These are phyloP conservation scores for Hibiscus mutabilis DNA, from an alignment of 345 rosid genomes.

Conservation along the genomic window DNA sequence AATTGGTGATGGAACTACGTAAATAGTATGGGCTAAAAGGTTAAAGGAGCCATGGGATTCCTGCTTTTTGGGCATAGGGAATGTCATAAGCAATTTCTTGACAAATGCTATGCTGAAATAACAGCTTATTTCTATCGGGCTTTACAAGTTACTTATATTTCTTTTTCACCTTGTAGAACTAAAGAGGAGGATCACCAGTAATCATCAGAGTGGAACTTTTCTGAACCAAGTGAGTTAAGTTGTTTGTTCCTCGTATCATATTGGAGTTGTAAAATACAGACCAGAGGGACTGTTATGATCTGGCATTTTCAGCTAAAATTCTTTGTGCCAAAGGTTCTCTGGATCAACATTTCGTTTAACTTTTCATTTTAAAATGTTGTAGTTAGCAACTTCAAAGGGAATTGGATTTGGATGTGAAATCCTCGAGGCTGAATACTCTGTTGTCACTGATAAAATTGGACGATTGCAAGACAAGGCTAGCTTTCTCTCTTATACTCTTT, in stretches of 20 bases:
- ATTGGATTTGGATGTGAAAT: conserved; percentile 57
- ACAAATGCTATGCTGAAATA: background rate
- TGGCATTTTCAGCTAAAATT: background rate
- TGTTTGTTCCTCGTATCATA: background rate
- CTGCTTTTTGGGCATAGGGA: background rate
- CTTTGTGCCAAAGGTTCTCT: conserved; percentile 1
- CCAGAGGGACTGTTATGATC: background rate
- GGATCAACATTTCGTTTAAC: conserved; percentile 5
- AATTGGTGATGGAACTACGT: background rate
- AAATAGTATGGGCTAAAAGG: background rate
- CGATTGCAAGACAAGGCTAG: conserved; percentile 72
- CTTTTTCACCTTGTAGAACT: conserved; percentile 41
- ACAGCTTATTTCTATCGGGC: background rate
- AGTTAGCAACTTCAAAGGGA: conserved; percentile 64
- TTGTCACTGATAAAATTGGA: conserved; percentile 53
- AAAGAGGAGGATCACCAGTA: conserved; percentile 46
- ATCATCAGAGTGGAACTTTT: conserved; percentile 32
- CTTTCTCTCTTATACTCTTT: conserved; percentile 5
- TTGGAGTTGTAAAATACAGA: background rate
- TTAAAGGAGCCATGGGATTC: background rate
- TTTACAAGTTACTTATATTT: conserved; percentile 10
- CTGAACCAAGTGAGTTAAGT: conserved; percentile 48
- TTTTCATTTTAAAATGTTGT: conserved; percentile 19
- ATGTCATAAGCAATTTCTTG: background rate
- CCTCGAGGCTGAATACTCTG: conserved; percentile 69